phyloP scores from a whole-genome alignment of 2,329 filamentous ascomycete genomes.

The Aspergillus arachidicola region DNA sequence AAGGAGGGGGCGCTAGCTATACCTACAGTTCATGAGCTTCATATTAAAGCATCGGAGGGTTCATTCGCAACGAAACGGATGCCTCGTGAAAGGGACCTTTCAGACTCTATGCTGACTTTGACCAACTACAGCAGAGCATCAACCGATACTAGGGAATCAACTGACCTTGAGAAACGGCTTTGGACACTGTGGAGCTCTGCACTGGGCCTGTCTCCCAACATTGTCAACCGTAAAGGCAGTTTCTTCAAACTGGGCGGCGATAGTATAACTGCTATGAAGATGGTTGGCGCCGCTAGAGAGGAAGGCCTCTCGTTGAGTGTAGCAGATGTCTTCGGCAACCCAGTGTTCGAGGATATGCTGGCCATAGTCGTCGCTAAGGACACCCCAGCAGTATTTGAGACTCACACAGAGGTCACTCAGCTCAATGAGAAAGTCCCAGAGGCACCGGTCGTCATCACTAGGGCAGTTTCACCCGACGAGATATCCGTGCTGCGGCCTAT shows the following conservation, averaged over 20 bases:
- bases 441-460: conserved; percentile 2
- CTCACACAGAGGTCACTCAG: conserved; percentile 21
- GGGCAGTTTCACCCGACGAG: conserved; percentile 16
- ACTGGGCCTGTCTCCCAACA: conserved; percentile 35
- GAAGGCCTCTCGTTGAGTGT: conserved; percentile 45
- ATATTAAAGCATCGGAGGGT: conserved; percentile 12
- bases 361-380: conserved; percentile 29
- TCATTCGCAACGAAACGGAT: conserved; percentile 7
- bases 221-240: conserved; percentile 40
- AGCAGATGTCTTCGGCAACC: conserved; percentile 47
- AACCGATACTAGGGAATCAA: conserved; percentile 28
- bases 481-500: conserved; percentile 29
- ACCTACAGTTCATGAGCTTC: conserved; percentile 17
- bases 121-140: conserved; percentile 33
- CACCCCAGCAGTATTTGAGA: conserved; percentile 17
- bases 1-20: conserved; percentile 30
- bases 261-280: conserved; percentile 46
- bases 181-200: conserved; percentile 43
- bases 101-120: conserved; percentile 31
- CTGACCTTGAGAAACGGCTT: conserved; percentile 37
- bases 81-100: conserved; percentile 9
- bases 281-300: conserved; percentile 44
- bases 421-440: conserved; percentile 13
- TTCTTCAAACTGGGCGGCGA: conserved; percentile 48
- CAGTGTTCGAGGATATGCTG: conserved; percentile 44